phyloP scores from a whole-genome alignment of 202 grass and related monocot genomes.

The Zizania palustris region DNA sequence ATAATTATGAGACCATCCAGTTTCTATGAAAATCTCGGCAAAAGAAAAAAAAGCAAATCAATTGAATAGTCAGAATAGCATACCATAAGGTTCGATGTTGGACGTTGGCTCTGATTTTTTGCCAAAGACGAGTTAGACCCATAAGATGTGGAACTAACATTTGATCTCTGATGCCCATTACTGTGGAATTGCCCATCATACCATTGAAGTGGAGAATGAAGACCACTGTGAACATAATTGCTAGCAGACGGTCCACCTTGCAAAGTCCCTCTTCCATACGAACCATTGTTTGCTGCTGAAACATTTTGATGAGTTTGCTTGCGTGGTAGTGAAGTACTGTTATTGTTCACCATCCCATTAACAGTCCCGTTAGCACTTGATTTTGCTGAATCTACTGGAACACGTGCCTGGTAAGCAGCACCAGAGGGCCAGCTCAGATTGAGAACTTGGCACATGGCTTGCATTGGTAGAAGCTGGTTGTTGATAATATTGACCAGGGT shows the following conservation, averaged over 20 bases:
- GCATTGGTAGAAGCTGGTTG: slow-evolving; percentile 39
- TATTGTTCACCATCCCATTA: slow-evolving; percentile 49
- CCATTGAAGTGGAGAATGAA: slow-evolving; percentile 73
- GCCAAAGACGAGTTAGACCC: slow-evolving; percentile 48
- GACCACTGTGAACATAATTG: slow-evolving; percentile 60
- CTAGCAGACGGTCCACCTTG: slow-evolving; percentile 67
- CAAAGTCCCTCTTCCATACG: slow-evolving; percentile 58
- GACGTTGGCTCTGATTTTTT: slow-evolving; percentile 71
- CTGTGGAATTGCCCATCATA: slow-evolving; percentile 67
- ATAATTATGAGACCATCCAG: slow-evolving; percentile 10
- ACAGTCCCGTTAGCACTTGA: slow-evolving; percentile 44
- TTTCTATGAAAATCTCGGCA: slow-evolving; percentile 4
- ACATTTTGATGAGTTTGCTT: slow-evolving; percentile 65
- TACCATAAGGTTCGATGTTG: slow-evolving; percentile 71
- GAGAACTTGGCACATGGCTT: slow-evolving; percentile 50
- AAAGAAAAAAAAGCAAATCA: slow-evolving; percentile 5
- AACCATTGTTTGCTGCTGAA: slow-evolving; percentile 48
- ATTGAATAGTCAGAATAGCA: slow-evolving; percentile 32
- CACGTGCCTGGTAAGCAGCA: slow-evolving; percentile 47
- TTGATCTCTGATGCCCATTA: slow-evolving; percentile 69
- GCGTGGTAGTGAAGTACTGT: slow-evolving; percentile 35
- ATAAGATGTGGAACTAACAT: slow-evolving; percentile 63
- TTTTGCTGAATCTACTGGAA: slow-evolving; percentile 61
- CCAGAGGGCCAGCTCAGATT: slow-evolving; percentile 51
- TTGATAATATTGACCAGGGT: slow-evolving; percentile 62